Evolutionary conservation across 139 green algal species (phyloP), one percentile per base, ranked within the genome.

Genomic region (Chlamydomonas sp.): DNA sequence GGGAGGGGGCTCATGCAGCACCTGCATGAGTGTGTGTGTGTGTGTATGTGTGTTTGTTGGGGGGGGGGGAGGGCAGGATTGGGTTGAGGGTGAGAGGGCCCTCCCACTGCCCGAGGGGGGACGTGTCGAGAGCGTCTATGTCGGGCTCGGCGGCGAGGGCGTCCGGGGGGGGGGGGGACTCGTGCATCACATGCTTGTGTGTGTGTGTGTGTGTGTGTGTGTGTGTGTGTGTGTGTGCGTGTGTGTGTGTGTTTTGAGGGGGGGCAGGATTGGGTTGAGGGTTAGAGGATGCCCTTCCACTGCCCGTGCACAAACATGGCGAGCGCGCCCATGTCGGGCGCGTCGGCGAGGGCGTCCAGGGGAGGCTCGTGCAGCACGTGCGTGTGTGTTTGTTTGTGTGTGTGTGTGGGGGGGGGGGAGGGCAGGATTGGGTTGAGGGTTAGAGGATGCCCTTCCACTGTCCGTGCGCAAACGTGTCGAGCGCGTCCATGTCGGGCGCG

Each of bases 361-460:
- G 59, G 59, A 10, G 26, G 59, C 31, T 8, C 57, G 28, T 64
- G 57, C 57, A 16, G 8, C 13, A 68, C 61, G 47, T 73, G 26
- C n/a, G n/a, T n/a, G n/a, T n/a, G n/a, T n/a, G n/a, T n/a, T n/a
- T n/a, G n/a, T n/a, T n/a, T n/a, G n/a, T n/a, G n/a, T n/a, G n/a
- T n/a, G n/a, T n/a, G n/a, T n/a, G n/a, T n/a, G n/a, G n/a, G n/a
- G n/a, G n/a, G n/a, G n/a, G n/a, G n/a, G n/a, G n/a, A n/a, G n/a
- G n/a, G n/a, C n/a, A n/a, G n/a, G n/a, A n/a, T n/a, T n/a, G n/a
- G n/a, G n/a, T n/a, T n/a, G n/a, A n/a, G n/a, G n/a, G n/a, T n/a
- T n/a, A n/a, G n/a, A n/a, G n/a, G n/a, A n/a, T 35, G 3, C 47
- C 59, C 79, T 92, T 85, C 87, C 85, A 92, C 65, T 87, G 81